Percentiles rank a stretch among this genome's conserved stretches.
Conservation (phyloP, 768 basidiomycete genomes). For the Gloeopeniophorella convolvens region DNA sequence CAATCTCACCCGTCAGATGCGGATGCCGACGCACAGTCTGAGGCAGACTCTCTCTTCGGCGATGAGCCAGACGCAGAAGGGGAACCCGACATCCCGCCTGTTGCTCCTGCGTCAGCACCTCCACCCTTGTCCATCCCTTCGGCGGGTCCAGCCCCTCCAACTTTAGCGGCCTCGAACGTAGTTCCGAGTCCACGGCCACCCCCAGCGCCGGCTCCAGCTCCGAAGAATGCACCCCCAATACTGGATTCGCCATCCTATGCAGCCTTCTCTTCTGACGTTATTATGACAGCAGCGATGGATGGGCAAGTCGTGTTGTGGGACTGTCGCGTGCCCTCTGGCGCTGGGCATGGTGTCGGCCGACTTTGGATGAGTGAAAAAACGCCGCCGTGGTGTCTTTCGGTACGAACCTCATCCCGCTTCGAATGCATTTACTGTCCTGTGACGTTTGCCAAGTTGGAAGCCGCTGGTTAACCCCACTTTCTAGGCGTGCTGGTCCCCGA, state of each 20-base stretch:
- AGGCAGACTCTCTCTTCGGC: slow-evolving; percentile 85
- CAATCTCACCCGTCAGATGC: slow-evolving; percentile 10
- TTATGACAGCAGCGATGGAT: slow-evolving; percentile 88
- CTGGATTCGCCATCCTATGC: slow-evolving; percentile 55
- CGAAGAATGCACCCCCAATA: slow-evolving; percentile 72
- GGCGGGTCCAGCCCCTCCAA: slow-evolving; percentile 11
- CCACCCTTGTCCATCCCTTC: slow-evolving; percentile 13
- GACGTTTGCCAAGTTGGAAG: not conserved
- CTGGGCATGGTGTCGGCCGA: slow-evolving; percentile 70
- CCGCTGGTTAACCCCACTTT: slow-evolving; percentile 6
- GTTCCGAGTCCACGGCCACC: slow-evolving; percentile 49
- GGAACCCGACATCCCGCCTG: slow-evolving; percentile 28
- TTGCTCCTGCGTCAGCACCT: slow-evolving; percentile 1
- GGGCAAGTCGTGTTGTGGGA: slow-evolving; percentile 94
- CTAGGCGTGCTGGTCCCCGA: slow-evolving; percentile 91
- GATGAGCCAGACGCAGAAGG: slow-evolving; percentile 66
- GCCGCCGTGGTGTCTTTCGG: slow-evolving; percentile 94
- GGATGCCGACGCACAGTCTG: slow-evolving; percentile 61
- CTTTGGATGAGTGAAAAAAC: slow-evolving; percentile 89
- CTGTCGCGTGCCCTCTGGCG: slow-evolving; percentile 50
- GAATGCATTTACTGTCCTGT: slow-evolving; percentile 9
- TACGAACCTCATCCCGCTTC: slow-evolving; percentile 34
- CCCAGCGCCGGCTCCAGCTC: slow-evolving; percentile 42
- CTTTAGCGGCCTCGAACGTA: slow-evolving; percentile 18
- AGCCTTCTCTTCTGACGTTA: slow-evolving; percentile 69